Conservation (phyloP, 2,329 filamentous ascomycete genomes). For the Aspergillus fumigatus region DNA sequence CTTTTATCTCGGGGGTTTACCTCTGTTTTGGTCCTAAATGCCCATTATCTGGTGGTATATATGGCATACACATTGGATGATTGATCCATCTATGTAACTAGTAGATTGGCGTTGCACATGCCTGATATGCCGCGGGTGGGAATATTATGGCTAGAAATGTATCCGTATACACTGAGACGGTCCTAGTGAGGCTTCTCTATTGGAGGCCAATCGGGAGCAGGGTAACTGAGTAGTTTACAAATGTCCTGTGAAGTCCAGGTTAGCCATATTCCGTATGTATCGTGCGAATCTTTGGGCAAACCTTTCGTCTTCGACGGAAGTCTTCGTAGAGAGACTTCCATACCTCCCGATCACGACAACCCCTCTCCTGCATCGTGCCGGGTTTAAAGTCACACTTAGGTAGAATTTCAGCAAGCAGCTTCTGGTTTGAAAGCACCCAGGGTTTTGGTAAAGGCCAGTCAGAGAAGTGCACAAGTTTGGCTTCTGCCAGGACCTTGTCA, state of each 20-base stretch:
- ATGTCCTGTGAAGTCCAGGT: slow-evolving; percentile 19
- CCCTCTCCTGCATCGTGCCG: slow-evolving; percentile 32
- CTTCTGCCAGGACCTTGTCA: slow-evolving; percentile 51
- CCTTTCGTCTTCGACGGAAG: slow-evolving; percentile 29
- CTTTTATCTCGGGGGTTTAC: background rate
- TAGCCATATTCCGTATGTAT: slow-evolving; percentile 1
- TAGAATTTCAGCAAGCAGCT: slow-evolving; percentile 25
- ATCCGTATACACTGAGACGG: background rate
- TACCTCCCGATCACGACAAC: slow-evolving; percentile 34
- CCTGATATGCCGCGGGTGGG: background rate
- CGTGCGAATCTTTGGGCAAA: background rate
- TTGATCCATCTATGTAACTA: background rate
- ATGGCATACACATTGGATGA: background rate
- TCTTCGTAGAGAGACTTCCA: slow-evolving; percentile 37
- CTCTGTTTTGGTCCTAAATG: background rate
- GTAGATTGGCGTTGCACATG: background rate
- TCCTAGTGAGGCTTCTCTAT: background rate
- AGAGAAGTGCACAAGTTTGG: slow-evolving; percentile 66
- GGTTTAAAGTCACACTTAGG: slow-evolving; percentile 33
- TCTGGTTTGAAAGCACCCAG: slow-evolving; percentile 37
- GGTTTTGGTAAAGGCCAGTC: slow-evolving; percentile 69
- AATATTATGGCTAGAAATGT: background rate
- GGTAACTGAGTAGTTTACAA: slow-evolving; percentile 35
- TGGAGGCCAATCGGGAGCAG: slow-evolving; percentile 30
- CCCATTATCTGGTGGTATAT: background rate